A percentile compares a stretch with the other conserved stretches of the same genome.
These are phyloP conservation scores for Takashimella koratensis DNA, from an alignment of 1,284 basidiomycete species.

Conservation along the genomic window DNA sequence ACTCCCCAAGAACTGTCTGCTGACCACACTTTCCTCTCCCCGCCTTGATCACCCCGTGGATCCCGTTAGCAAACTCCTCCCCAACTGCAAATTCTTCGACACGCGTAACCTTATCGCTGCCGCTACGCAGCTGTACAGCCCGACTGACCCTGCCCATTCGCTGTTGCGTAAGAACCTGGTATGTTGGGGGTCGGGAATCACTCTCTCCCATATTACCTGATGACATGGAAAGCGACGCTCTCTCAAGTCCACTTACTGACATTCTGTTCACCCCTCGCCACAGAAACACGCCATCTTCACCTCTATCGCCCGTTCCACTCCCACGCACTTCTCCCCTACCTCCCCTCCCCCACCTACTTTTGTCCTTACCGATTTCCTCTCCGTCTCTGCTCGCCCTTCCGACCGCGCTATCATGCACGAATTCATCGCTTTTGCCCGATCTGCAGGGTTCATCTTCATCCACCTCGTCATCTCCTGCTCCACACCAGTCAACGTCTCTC, in stretches of 20 bases:
- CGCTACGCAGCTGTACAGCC: slow-evolving; percentile 12
- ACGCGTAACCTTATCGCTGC: slow-evolving; percentile 16
- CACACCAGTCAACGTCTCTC: slow-evolving; percentile 17
- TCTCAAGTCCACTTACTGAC: too few species aligned
- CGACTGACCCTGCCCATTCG: slow-evolving; percentile 7
- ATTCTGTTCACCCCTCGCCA: too few species aligned
- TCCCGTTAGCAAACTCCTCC: slow-evolving; percentile 20
- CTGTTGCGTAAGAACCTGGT: slow-evolving; percentile 15
- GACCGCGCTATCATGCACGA: slow-evolving; percentile 15
- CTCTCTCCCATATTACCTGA: too few species aligned
- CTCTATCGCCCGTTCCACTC: slow-evolving; percentile 7
- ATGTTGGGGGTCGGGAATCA: too few species aligned
- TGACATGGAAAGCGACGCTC: too few species aligned
- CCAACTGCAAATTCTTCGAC: slow-evolving; percentile 31
- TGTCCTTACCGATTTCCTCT: slow-evolving; percentile 16
- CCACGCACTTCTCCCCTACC: slow-evolving; percentile 8
- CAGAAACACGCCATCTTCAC: slow-evolving; percentile 17
- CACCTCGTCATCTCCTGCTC: slow-evolving; percentile 26
- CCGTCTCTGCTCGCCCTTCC: slow-evolving; percentile 10
- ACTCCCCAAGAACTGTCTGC: too few species aligned
- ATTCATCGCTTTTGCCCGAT: slow-evolving; percentile 9
- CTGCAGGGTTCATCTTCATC: slow-evolving; percentile 16
- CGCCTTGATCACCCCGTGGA: too few species aligned
- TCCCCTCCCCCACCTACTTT: slow-evolving; percentile 6
- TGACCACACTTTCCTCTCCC: too few species aligned